Base-by-base conservation (phyloP, 2,329 filamentous ascomycete genomes). In the Diaporthe capsici region DNA sequence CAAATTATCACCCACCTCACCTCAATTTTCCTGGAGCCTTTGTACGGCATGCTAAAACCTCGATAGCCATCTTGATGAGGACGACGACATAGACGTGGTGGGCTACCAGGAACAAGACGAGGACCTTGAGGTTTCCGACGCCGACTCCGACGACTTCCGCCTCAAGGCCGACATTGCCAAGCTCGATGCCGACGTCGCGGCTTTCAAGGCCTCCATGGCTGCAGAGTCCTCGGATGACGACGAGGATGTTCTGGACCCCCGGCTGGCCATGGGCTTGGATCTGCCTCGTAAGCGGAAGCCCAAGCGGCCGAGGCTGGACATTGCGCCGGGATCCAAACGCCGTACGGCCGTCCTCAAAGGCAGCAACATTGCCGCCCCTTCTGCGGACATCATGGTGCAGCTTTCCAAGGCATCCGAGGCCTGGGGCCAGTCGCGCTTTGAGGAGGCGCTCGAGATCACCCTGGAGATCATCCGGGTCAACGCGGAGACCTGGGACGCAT, bases 381-480 rank as follows among this genome's bases (percentile, higher is more conserved):
- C 92, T 60, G 91, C 89, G 55, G 92, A 95, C 79, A 94, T 95
- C 82, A 94, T 93, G 80, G 87, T 90, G 55, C 87, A 92, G 57
- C 87, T 95, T 67, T 88, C 90, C 63, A 87, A 90, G 80, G 94
- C 94, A 4, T 94, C 92, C 75, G 88, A 92, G 76, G 90, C 92
- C 6, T 95, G 92, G 80, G 87, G 95, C 75, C 86, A 89, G 13
- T 87, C 89, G 37, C 87, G 92, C 28, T 67, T 65, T n/a, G 76
- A 75, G 20, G 85, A 88, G 55, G 92, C 93, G 7, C 85, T 91
- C 49, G 87, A 88, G 22, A 85, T 90, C 31, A 88, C 91, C 12
- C 87, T 89, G 55, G 91, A 93, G 79, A 89, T 93, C 75, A 92
- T 94, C 79, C 88, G 91, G 70, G 92, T 93, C 81, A 93, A 94